phyloP scores from a whole-genome alignment of 2,329 filamentous ascomycete genomes.

The Hymenoscyphus scutula region DNA sequence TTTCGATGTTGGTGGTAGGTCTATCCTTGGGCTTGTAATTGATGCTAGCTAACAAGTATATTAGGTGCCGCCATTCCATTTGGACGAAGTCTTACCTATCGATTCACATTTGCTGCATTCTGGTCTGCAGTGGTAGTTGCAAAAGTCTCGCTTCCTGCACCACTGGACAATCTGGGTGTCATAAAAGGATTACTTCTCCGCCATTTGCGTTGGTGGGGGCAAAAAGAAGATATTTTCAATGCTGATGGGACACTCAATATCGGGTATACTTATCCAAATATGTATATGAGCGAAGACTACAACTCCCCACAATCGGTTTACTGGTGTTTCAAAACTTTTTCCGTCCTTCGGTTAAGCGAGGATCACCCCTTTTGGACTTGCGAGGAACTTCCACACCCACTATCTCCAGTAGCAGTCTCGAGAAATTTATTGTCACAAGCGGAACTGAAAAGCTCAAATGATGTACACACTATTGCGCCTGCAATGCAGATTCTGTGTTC shows the following conservation, averaged over 20 bases:
- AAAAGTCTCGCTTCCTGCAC: conserved; percentile 22
- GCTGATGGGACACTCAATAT: conserved; percentile 49
- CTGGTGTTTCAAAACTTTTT: conserved; percentile 52
- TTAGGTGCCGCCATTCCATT: too few species aligned
- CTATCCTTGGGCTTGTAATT: too few species aligned
- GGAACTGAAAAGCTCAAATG: conserved; percentile 5
- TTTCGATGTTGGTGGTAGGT: too few species aligned
- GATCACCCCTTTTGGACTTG: conserved; percentile 46
- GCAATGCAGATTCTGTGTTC: conserved; percentile 46
- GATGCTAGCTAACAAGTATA: too few species aligned
- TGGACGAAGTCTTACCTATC: too few species aligned
- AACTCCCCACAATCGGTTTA: conserved; percentile 56
- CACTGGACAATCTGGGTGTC: conserved; percentile 40
- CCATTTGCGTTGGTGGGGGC: conserved; percentile 50
- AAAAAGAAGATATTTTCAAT: conserved; percentile 45
- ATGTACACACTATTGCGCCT: conserved; percentile 25
- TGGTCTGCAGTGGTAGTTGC: background rate
- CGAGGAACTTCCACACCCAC: conserved; percentile 40
- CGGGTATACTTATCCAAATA: conserved; percentile 45
- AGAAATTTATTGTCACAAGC: background rate
- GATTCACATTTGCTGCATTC: conserved; percentile 32
- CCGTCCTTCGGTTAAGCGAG: conserved; percentile 40
- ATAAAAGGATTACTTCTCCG: conserved; percentile 50
- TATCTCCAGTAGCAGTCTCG: conserved; percentile 9
- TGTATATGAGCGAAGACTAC: conserved; percentile 55